Evolutionary conservation across 768 basidiomycete genomes (phyloP), one percentile per base, ranked within the genome.

Genomic region (Suillus sp.): DNA sequence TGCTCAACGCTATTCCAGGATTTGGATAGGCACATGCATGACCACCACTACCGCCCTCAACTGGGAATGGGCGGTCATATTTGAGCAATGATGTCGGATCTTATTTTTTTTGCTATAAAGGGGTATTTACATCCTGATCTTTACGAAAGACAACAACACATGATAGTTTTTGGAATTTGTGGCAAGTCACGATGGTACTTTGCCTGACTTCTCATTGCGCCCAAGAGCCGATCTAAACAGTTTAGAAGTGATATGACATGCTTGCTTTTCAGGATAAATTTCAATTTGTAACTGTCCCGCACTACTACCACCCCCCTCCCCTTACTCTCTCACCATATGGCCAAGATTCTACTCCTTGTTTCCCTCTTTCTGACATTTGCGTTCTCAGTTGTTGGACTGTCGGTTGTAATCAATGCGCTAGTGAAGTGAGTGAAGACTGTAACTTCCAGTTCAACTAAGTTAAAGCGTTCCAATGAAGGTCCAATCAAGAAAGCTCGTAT

Each of bases 331-430:
- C n/a, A n/a, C 0, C 56, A 57, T 57, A 57, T 57, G 37, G 3
- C 25, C 25, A 57, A 40, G 38, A 11, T 57, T 40, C 10, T 40
- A 40, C 56, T 57, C 6, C 60, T 75, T 2, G 59, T 64, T 11
- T 56, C 71, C 1, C 70, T 77, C 40, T 60, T 64, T 34, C 65
- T 77, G 45, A 72, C 76, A 50, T 73, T 69, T 62, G 71, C 72
- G 32, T 77, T 71, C 70, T 67, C 69, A 2, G 38, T 71, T n/a
- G 64, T 72, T 27, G 59, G 62, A 18, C 32, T 10, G 35, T 40
- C 53, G 16, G 32, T 65, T 11, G 64, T 56, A 11, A 38, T 65
- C 27, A 65, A 65, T 48, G 40, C 64, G 8, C 43, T 59, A 30
- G 40, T 65, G 42, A 65, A 59, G 64, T 65, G 30, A 42, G 64